phyloP scores from a whole-genome alignment of 2,329 filamentous ascomycete species.

The Penicillium sp. region DNA sequence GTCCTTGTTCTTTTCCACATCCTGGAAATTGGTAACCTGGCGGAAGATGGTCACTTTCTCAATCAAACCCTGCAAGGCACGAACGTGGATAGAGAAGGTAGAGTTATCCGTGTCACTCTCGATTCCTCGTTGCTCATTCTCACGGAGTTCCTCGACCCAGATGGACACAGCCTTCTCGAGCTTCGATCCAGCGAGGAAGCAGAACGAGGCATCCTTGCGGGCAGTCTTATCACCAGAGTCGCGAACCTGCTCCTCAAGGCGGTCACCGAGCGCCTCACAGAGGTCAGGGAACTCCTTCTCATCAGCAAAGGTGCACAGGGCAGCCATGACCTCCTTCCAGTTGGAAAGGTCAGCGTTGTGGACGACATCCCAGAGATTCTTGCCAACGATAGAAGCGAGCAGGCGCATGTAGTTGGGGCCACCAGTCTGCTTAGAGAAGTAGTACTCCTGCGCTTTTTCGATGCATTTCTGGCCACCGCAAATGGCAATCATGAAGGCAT shows the following conservation, averaged over 20 bases:
- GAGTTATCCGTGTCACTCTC: conserved; percentile 74
- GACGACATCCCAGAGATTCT: conserved; percentile 97
- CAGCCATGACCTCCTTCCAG: conserved; percentile 98
- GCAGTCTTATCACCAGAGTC: conserved; percentile 60
- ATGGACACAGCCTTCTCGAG: conserved; percentile 95
- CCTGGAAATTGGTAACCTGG: conserved; percentile 88
- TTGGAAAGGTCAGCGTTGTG: conserved; percentile 91
- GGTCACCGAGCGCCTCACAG: conserved; percentile 91
- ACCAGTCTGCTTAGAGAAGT: conserved; percentile 80
- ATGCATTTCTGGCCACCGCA: conserved; percentile 92
- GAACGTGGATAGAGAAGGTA: conserved; percentile 89
- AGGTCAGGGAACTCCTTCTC: conserved; percentile 91
- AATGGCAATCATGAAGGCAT: conserved; percentile 97
- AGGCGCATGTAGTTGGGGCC: conserved; percentile 91
- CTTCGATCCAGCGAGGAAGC: conserved; percentile 93
- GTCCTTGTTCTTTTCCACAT: conserved; percentile 72
- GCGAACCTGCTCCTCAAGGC: conserved; percentile 73
- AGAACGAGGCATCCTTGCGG: conserved; percentile 92
- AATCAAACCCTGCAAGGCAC: conserved; percentile 87
- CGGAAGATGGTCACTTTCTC: conserved; percentile 99
- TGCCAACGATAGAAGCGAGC: conserved; percentile 87
- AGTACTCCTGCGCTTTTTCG: conserved; percentile 90
- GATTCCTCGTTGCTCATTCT: conserved; percentile 77
- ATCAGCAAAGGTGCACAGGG: conserved; percentile 92
- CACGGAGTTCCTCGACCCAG: conserved; percentile 88